phyloP scores from a whole-genome alignment of 495 filamentous ascomycete species.

The Peziza echinospora region DNA sequence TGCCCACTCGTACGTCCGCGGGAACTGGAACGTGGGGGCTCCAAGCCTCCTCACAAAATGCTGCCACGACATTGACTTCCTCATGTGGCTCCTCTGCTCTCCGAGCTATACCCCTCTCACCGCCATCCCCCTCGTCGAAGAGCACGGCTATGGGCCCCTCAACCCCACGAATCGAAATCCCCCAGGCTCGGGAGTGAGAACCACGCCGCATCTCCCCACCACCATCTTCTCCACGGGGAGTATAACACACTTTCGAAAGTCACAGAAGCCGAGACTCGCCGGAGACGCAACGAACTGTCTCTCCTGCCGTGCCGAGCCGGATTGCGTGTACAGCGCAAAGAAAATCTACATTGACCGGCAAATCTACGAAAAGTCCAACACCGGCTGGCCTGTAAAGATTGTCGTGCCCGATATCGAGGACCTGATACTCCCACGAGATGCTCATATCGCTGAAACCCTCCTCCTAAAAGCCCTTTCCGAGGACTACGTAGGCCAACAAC shows the following conservation, averaged over 20 bases:
- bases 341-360: constrained; percentile 53
- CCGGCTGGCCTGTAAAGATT: constrained; percentile 64
- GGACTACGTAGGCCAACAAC: constrained; percentile 39
- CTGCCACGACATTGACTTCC: constrained; percentile 80
- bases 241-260: constrained; percentile 46
- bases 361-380: constrained; percentile 31
- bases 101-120: constrained; percentile 24
- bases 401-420: constrained; percentile 84
- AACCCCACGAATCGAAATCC: background rate
- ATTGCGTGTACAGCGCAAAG: constrained; percentile 65
- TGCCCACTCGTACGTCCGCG: constrained; percentile 74
- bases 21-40: constrained; percentile 65
- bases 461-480: constrained; percentile 35
- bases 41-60: constrained; percentile 79
- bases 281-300: constrained; percentile 72
- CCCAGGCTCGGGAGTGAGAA: background rate
- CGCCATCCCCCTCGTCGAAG: background rate
- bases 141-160: constrained; percentile 9
- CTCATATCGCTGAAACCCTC: constrained; percentile 17
- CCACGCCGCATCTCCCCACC: constrained; percentile 46
- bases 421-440: constrained; percentile 20
- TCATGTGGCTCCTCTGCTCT: constrained; percentile 70
- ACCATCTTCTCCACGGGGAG: constrained; percentile 50
- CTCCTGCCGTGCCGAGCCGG: constrained; percentile 45
- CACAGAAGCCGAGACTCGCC: constrained; percentile 51